Percentiles rank a stretch among this genome's conserved stretches.
Conservation (phyloP, 2,329 filamentous ascomycete species). For the Fusarium robinianum region DNA sequence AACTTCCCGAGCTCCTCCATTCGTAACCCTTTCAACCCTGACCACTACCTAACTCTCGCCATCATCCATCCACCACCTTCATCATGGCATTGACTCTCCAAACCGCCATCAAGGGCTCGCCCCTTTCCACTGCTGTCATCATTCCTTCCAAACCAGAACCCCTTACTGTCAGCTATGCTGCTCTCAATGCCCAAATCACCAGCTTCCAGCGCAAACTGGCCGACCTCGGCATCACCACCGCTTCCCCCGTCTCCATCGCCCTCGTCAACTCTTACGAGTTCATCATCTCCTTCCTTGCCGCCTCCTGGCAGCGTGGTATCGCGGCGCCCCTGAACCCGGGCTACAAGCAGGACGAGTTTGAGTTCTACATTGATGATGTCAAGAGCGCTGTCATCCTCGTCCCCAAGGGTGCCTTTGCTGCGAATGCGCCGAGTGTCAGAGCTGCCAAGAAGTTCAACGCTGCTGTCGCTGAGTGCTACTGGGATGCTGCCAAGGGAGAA, state of each 20-base stretch:
- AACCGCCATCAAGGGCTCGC: slow-evolving; percentile 53
- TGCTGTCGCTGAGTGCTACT: slow-evolving; percentile 86
- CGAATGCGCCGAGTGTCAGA: slow-evolving; percentile 71
- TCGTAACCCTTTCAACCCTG: no score
- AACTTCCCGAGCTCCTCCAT: no score
- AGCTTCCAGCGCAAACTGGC: slow-evolving; percentile 80
- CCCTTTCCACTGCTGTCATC: slow-evolving; percentile 66
- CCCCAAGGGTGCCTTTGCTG: slow-evolving; percentile 69
- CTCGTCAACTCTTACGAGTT: slow-evolving; percentile 86
- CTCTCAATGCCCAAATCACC: slow-evolving; percentile 67
- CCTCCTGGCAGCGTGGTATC: slow-evolving; percentile 80
- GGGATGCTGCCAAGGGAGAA: slow-evolving; percentile 66
- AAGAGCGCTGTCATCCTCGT: slow-evolving; percentile 79
- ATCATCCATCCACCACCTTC: slow-evolving; percentile 3
- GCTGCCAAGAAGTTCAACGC: slow-evolving; percentile 79
- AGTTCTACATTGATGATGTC: slow-evolving; percentile 89
- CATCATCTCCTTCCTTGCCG: slow-evolving; percentile 84
- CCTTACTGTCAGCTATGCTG: slow-evolving; percentile 70
- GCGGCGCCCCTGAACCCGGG: slow-evolving; percentile 86
- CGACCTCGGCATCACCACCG: slow-evolving; percentile 69
- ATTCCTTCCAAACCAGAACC: slow-evolving; percentile 67
- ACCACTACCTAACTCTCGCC: background rate
- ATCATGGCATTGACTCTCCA: slow-evolving; percentile 53
- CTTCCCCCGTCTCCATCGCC: slow-evolving; percentile 79
- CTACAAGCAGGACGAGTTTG: slow-evolving; percentile 89